These are phyloP conservation scores for Amoebophrya sp. DNA, from an alignment of 169 alveolate genomes.

Conservation along the genomic window DNA sequence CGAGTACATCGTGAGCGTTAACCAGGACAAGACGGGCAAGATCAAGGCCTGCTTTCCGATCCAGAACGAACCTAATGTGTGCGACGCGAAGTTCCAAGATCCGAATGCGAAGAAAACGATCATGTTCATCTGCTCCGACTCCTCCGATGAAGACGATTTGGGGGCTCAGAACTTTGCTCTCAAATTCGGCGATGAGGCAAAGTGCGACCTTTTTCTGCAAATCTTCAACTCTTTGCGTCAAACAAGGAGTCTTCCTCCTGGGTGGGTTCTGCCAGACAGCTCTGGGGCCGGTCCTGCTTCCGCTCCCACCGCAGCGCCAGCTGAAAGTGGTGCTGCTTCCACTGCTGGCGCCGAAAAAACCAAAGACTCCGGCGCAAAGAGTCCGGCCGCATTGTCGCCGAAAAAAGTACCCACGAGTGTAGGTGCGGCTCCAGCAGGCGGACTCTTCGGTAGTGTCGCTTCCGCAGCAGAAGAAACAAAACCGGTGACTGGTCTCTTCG, in stretches of 20 bases:
- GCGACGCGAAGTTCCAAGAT: neutral
- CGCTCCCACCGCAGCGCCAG: neutral
- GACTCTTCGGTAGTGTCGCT: neutral
- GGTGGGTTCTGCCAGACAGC: neutral
- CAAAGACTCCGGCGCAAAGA: too few species aligned
- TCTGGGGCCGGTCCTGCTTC: neutral
- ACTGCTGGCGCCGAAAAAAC: neutral
- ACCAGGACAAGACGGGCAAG: constrained; percentile 22
- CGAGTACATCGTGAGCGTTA: neutral
- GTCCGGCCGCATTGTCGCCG: neutral
- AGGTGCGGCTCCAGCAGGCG: neutral
- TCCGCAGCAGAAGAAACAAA: neutral
- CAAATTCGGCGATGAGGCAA: neutral
- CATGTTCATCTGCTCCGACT: neutral
- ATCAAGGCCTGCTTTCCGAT: constrained; percentile 19
- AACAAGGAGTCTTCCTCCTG: neutral
- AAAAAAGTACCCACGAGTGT: neutral
- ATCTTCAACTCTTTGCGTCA: neutral
- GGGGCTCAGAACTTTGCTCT: neutral
- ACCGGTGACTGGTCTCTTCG: neutral
- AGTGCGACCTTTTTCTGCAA: neutral
- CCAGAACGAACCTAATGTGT: neutral
- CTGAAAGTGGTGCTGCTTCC: neutral
- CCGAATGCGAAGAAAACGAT: neutral
- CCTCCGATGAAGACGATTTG: neutral